Conservation (phyloP, 163 green algal species). For the Volvox carteri region DNA sequence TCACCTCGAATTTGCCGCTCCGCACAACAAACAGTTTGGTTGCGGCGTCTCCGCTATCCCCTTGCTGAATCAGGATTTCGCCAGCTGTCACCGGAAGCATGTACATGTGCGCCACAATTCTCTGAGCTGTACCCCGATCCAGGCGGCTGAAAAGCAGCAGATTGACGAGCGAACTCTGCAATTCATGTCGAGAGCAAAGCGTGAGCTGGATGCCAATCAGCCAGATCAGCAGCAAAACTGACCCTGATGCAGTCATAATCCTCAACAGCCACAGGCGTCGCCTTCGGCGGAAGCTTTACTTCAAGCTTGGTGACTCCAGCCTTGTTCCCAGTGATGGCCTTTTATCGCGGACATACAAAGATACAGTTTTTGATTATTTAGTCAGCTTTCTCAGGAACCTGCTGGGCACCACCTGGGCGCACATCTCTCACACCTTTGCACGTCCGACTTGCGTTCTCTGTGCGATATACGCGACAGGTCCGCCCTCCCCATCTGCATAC, state of each 20-base stretch:
- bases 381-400: background rate
- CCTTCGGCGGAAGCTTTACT: slow-evolving; percentile 50
- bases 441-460: slow-evolving; percentile 48
- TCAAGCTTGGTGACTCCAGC: slow-evolving; percentile 39
- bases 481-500: slow-evolving; percentile 18
- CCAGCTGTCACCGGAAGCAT: slow-evolving; percentile 68
- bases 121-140: slow-evolving; percentile 70
- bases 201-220: background rate
- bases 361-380: background rate
- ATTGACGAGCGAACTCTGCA: slow-evolving; percentile 80
- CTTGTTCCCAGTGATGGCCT: slow-evolving; percentile 56
- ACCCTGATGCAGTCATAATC: slow-evolving; percentile 62
- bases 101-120: slow-evolving; percentile 80
- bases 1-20: slow-evolving; percentile 69
- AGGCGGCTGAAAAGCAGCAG: slow-evolving; percentile 92
- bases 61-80: slow-evolving; percentile 93
- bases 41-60: slow-evolving; percentile 80
- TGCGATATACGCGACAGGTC: slow-evolving; percentile 46
- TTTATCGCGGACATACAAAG: background rate
- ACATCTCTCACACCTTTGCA: slow-evolving; percentile 23
- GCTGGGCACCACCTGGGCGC: background rate
- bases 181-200: background rate
- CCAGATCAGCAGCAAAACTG: background rate
- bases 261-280: background rate
- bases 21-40: slow-evolving; percentile 91